These are phyloP conservation scores for Ogataea nitratoaversa DNA, from an alignment of 805 yeast species.

Conservation along the genomic window DNA sequence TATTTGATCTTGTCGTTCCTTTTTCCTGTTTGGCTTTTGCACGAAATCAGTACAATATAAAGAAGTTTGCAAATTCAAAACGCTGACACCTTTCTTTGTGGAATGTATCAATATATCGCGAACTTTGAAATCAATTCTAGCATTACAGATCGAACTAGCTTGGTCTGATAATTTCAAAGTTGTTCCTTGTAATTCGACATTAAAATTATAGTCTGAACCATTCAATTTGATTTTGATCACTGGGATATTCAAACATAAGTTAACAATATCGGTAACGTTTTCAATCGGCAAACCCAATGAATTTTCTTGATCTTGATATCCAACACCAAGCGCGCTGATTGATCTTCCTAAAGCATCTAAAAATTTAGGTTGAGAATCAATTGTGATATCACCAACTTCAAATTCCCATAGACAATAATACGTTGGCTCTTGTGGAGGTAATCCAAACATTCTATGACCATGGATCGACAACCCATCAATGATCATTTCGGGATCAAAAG, in stretches of 20 bases:
- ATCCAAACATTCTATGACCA: constrained; percentile 90
- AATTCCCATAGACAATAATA: constrained; percentile 91
- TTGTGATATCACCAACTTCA: constrained; percentile 51
- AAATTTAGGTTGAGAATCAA: constrained; percentile 48
- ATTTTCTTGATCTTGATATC: constrained; percentile 75
- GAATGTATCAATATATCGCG: constrained; percentile 39
- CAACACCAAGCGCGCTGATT: constrained; percentile 48
- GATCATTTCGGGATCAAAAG: constrained; percentile 38
- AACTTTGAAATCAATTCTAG: constrained; percentile 45
- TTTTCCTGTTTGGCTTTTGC: constrained; percentile 44
- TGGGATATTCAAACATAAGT: constrained; percentile 54
- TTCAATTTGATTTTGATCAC: constrained; percentile 41
- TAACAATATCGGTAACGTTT: constrained; percentile 63
- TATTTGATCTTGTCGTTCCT: constrained; percentile 52
- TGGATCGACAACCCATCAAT: constrained; percentile 64
- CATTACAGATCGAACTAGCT: constrained; percentile 61
- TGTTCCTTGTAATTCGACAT: constrained; percentile 24
- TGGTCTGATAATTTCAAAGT: constrained; percentile 58
- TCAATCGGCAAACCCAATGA: constrained; percentile 55
- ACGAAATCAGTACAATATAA: constrained; percentile 56
- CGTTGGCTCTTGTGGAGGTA: constrained; percentile 85
- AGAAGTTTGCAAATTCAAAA: constrained; percentile 52
- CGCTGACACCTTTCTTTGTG: constrained; percentile 9
- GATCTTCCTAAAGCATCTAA: constrained; percentile 41
- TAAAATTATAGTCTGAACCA: constrained; percentile 24